Conservation (phyloP, 2,329 filamentous ascomycete genomes). For the Emydomyces testavorans region DNA sequence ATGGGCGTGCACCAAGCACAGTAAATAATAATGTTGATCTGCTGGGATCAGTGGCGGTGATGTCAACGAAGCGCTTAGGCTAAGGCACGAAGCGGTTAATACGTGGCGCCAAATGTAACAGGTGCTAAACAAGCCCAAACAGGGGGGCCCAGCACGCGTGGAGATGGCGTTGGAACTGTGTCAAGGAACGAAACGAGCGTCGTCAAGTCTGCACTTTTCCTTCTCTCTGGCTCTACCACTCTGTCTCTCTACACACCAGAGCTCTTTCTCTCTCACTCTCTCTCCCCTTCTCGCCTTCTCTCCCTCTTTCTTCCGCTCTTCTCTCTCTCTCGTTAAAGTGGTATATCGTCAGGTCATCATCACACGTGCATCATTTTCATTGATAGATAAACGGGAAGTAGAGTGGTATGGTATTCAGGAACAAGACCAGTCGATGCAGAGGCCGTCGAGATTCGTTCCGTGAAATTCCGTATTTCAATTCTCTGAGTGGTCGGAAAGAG, state of each 20-base stretch:
- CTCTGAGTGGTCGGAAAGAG: not conserved
- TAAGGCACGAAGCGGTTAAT: slow-evolving; percentile 1
- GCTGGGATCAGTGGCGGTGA: not conserved
- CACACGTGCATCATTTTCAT: not conserved
- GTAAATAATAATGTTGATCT: not conserved
- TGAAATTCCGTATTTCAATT: not conserved
- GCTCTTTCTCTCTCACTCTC: not conserved
- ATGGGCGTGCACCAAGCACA: not conserved
- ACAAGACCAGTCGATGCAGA: not conserved
- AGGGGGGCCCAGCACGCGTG: slow-evolving; percentile 7
- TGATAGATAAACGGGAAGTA: not conserved
- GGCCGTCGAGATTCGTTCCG: no score
- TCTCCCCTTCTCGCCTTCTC: not conserved
- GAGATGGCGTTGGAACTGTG: slow-evolving; percentile 4
- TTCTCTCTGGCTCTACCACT: not conserved
- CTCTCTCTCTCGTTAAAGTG: not conserved
- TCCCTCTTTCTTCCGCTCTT: not conserved
- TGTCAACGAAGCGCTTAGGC: slow-evolving; percentile 7
- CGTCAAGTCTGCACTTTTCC: no score
- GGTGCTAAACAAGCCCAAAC: slow-evolving; percentile 1
- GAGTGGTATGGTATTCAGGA: not conserved
- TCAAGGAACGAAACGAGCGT: slow-evolving; percentile 4
- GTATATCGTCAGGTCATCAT: slow-evolving; percentile 1
- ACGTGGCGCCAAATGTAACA: slow-evolving; percentile 10
- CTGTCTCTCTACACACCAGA: no score